Evolutionary conservation across 2,329 filamentous ascomycete species (phyloP), one percentile per base, ranked within the genome.

Genomic region (Colletotrichum aenigma): DNA sequence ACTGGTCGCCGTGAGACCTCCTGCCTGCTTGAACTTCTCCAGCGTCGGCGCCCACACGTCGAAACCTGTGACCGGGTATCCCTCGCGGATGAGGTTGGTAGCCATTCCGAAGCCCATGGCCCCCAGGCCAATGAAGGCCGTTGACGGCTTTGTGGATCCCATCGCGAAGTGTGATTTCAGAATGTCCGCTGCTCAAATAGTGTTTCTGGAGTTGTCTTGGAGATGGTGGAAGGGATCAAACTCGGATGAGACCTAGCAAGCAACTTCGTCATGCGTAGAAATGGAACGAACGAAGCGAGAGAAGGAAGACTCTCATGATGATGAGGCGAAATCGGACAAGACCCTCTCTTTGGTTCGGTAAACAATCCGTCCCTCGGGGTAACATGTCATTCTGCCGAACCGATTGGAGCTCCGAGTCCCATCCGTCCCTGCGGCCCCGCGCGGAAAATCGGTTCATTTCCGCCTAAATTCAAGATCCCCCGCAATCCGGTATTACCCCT

Each of bases 71-170:
- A 95, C 93, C 30, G 86, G 76, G 83, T 93, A 94, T 74, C 93
- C 93, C 77, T 90, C 85, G 78, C 92, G 91, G 79, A 95, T 87
- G 61, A 96, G 90, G 81, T 95, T 90, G 75, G 91, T 94, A 77
- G 94, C 94, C 94, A 96, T 95, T 81, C 94, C 94, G 82, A 95
- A 94, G 81, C 94, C 94, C 94, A 95, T 95, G 84, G 94, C 94
- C 72, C 94, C 94, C 4, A 96, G 92, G 87, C 94, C 94, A 77
- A 94, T 92, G 84, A 95, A 95, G 78, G 43, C 48, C 7, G 32
- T 36, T 6, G 65, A 21, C 0, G 64, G 64, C 30, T 21, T n/a
- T 32, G 64, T 55, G n/a, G 64, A 66, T n/a, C 64, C 38, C 64
- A 66, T 52, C 43, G 43, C 43, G n/a, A 21, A 52, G 43, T 52